phyloP scores from a whole-genome alignment of 2,329 filamentous ascomycete species.

The Fusarium palustre region DNA sequence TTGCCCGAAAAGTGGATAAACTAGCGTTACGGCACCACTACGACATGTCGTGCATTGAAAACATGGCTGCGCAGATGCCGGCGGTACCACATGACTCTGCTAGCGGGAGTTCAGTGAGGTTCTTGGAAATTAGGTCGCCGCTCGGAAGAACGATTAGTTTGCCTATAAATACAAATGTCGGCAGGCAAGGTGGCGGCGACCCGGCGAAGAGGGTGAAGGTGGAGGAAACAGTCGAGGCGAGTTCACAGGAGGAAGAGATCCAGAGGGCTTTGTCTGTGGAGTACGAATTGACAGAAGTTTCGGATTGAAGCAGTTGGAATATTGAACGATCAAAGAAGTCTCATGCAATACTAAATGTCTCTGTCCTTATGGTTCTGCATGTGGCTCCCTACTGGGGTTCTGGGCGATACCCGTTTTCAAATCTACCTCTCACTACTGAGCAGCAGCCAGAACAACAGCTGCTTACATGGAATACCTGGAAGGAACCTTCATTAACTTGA shows the following conservation, averaged over 20 bases:
- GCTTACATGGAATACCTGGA: not conserved
- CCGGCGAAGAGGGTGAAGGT: not conserved
- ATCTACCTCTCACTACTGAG: not conserved
- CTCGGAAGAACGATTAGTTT: not conserved
- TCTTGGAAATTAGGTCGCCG: not conserved
- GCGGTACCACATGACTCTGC: not conserved
- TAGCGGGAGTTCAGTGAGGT: not conserved
- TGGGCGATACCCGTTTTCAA: rapidly evolving
- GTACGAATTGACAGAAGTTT: not conserved
- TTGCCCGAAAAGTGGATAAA: slow-evolving; percentile 12
- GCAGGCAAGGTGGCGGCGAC: not conserved
- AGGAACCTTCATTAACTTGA: rapidly evolving
- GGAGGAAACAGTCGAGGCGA: not conserved
- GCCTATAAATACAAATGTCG: not conserved
- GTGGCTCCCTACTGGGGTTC: rapidly evolving
- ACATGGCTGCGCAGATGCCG: slow-evolving; percentile 7
- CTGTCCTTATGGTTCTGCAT: not conserved
- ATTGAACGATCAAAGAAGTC: too few species aligned
- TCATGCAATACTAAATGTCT: not conserved
- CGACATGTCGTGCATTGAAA: slow-evolving; percentile 30
- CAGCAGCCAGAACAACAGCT: not conserved
- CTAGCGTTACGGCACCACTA: slow-evolving; percentile 36
- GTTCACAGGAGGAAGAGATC: not conserved
- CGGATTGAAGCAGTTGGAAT: not conserved
- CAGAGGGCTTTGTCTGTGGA: not conserved